Conservation (phyloP, 164 flowering plant genomes). For the Berberis thunbergii region DNA sequence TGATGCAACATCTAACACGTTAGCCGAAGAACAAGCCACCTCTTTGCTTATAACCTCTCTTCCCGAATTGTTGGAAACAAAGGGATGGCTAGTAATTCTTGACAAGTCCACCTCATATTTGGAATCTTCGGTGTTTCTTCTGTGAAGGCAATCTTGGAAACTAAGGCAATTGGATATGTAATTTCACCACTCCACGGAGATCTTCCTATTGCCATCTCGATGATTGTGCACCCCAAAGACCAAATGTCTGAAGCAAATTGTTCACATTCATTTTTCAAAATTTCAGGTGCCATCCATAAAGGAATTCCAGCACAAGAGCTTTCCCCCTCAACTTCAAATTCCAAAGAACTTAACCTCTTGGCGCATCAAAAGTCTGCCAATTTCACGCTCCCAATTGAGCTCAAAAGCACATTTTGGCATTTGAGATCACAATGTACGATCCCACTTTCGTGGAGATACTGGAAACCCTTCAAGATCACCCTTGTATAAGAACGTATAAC, state of each 20-base stretch:
- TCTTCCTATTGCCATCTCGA: conserved; percentile 59
- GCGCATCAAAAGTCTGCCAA: conserved; percentile 63
- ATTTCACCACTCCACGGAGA: conserved; percentile 34
- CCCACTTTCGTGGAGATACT: conserved; percentile 36
- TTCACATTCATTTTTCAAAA: conserved; percentile 28
- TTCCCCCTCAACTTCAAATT: background rate
- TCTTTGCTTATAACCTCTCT: background rate
- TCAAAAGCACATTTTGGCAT: conserved; percentile 52
- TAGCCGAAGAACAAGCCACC: conserved; percentile 25
- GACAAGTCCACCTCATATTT: conserved; percentile 28
- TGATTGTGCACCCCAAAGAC: conserved; percentile 60
- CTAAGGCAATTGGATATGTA: conserved; percentile 28
- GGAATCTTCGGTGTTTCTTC: conserved; percentile 35
- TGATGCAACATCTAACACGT: conserved; percentile 22
- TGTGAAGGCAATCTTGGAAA: conserved; percentile 35
- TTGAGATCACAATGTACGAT: conserved; percentile 59
- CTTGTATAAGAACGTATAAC: conserved; percentile 35
- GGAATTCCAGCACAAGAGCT: conserved; percentile 39
- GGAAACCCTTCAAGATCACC: conserved; percentile 38
- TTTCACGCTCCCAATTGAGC: conserved; percentile 29
- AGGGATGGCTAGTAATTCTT: conserved; percentile 42
- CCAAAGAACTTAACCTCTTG: conserved; percentile 14
- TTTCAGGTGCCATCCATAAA: conserved; percentile 71
- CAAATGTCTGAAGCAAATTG: conserved; percentile 42
- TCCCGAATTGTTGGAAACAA: conserved; percentile 14